phyloP scores from a whole-genome alignment of 345 rosid genomes.

The Citrus unshiu region DNA sequence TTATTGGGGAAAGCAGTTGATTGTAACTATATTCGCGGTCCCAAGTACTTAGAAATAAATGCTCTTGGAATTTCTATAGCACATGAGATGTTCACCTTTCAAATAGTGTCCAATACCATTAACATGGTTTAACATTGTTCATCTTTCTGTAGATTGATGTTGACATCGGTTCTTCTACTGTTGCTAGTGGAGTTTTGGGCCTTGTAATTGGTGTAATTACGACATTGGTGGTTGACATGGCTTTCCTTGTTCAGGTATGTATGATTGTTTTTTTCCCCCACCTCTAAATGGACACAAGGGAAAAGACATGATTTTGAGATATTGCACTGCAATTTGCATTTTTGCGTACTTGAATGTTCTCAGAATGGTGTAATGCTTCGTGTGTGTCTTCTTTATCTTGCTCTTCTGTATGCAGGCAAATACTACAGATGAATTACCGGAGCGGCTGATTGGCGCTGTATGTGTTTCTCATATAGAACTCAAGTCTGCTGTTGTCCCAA shows the following conservation, averaged over 20 bases:
- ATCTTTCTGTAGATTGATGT: slow-evolving; percentile 66
- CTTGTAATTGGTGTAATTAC: slow-evolving; percentile 94
- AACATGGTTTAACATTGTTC: slow-evolving; percentile 12
- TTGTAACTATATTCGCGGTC: slow-evolving; percentile 88
- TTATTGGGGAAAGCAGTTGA: slow-evolving; percentile 94
- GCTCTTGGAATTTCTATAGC: neutral
- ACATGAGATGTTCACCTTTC: neutral
- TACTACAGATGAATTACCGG: no score
- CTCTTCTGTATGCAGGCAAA: no score
- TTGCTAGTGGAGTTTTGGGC: slow-evolving; percentile 97
- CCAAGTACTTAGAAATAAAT: slow-evolving; percentile 77
- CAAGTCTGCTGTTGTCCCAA: no score
- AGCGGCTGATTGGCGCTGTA: no score
- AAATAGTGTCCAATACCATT: neutral
- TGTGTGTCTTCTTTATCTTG: no score
- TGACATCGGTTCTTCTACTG: slow-evolving; percentile 91
- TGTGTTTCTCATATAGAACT: no score
- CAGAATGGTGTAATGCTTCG: neutral
- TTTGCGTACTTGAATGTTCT: no score
- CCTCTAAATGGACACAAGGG: no score
- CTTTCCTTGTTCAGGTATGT: slow-evolving; percentile 85
- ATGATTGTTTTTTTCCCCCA: no score
- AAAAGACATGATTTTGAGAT: no score
- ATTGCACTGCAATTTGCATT: neutral
- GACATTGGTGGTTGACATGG: slow-evolving; percentile 95